Evolutionary conservation across 108 stramenopile genomes (phyloP), one percentile per base, ranked within the genome.

Genomic region (Skeletonema menzelii): DNA sequence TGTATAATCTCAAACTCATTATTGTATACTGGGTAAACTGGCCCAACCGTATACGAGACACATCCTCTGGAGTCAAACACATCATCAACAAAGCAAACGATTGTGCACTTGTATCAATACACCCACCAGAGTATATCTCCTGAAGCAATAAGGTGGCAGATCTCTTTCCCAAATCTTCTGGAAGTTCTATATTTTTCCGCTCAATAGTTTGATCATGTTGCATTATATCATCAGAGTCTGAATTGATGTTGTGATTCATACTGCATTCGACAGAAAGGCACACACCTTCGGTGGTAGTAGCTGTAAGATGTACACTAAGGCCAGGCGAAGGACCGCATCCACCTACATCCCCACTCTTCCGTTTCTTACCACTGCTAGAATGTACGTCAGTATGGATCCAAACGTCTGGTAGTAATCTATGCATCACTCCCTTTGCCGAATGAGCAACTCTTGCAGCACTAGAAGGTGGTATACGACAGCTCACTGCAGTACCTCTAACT

Each of bases 31-130:
- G 82, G 12, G 86, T 88, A 40, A 96, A 56, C 10, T 86, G 88
- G 19, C 95, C 95, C 20, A 96, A 46, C 42, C 95, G 86, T 73
- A 96, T 84, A 69, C 92, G 79, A 20, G 86, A 83, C 6, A 96
- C 99, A 84, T 99, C 99, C 78, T 99, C 97, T 0, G 99, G 97
- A 26, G 94, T 90, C 27, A 98, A 80, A 53, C 94, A 95, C 98
- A 99, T 99, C 82, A 97, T 91, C 15, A 97, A 62, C 58, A 99
- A 77, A 4, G 90, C 91, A 56, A 98, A 72, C 4, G 91, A 85
- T 80, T 98, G 97, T 31, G 80, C 82, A 26, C 82, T 71, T 1
- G 96, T 88, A 82, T 99, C 99, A 27, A 98, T 84, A 69, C 96
- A 97, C 27, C 99, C 99, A 15, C 99, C 99, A 40, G 78, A 53